Evolutionary conservation across 1,284 basidiomycete species (phyloP), one percentile per base, ranked within the genome.

Genomic region (Cutaneotrichosporon cyanovorans): DNA sequence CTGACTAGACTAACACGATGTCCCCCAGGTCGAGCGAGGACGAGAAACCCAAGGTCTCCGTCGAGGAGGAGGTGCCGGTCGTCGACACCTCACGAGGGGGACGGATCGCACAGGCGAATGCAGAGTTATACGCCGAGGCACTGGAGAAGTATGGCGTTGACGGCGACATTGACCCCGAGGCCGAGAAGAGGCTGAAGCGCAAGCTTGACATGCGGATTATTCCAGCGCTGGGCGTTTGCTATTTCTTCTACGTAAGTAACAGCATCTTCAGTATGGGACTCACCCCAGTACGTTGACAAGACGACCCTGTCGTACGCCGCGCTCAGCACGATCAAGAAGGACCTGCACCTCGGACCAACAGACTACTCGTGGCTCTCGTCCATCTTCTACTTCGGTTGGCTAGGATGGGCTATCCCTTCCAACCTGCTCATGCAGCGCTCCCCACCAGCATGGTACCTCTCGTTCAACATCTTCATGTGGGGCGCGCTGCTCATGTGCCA

Each of bases 351-450:
- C 12, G 41, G 42, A 14, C 59, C 61, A 8, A 57, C 48, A 7
- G 48, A 68, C 35, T 72, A 70, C 55, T 66, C 62, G 1, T 71
- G 68, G 68, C 62, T 73, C 9, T 65, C 63, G 20, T 62, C 59
- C 25, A 57, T 74, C 36, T 75, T 75, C 61, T 75, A 76, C 61
- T 75, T 75, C 41, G 74, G 75, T 19, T 75, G 74, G 75, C 51
- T 76, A 5, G 66, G 58, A 2, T 76, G 75, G 75, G 75, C 74
- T 0, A 66, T 76, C 37, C 76, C 76, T 0, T 72, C 74, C 10
- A 76, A 76, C 56, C 42, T 76, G 28, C 55, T 76, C 40, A 74
- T 76, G 71, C 75, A 76, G 48, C 67, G 70, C 31, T 73, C 63
- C n/a, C 75, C 74, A 1, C 63, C 73, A 0, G 71, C 71, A 15